These are phyloP conservation scores for Candida qinlingensis DNA, from an alignment of 805 yeast species.

Conservation along the genomic window DNA sequence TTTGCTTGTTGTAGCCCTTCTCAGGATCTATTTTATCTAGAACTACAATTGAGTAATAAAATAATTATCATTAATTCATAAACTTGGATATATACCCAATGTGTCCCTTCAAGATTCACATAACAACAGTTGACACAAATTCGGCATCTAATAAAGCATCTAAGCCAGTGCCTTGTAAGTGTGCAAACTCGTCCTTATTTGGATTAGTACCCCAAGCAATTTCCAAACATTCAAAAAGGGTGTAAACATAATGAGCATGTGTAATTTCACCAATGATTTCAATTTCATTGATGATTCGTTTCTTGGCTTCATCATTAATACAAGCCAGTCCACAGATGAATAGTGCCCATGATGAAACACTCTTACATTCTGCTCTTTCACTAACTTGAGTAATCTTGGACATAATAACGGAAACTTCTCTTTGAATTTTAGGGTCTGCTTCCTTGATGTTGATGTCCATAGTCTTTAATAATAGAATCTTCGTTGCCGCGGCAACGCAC, in stretches of 20 bases:
- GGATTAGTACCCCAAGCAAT: background rate
- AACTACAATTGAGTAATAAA: no score
- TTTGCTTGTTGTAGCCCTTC: no score
- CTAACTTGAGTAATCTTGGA: conserved; percentile 7
- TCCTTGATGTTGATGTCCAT: conserved; percentile 6
- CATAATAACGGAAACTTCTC: conserved; percentile 7
- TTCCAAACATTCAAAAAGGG: background rate
- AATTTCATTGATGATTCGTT: background rate
- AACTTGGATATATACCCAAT: no score
- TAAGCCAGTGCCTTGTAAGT: background rate
- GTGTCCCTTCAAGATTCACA: background rate
- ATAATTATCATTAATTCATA: background rate
- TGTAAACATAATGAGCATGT: background rate
- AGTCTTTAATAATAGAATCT: conserved; percentile 15
- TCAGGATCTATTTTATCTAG: no score
- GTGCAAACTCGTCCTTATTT: background rate
- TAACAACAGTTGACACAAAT: background rate
- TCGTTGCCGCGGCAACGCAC: conserved; percentile 16
- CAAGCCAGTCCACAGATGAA: conserved; percentile 14
- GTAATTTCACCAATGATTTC: background rate
- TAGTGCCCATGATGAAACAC: conserved; percentile 16
- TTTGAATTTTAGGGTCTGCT: conserved; percentile 8
- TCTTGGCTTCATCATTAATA: background rate
- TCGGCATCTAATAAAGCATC: background rate
- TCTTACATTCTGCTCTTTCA: conserved; percentile 8